Percentiles rank a stretch among this genome's conserved stretches.
Conservation (phyloP, 208 protist species). For the Phytomonas sp. region DNA sequence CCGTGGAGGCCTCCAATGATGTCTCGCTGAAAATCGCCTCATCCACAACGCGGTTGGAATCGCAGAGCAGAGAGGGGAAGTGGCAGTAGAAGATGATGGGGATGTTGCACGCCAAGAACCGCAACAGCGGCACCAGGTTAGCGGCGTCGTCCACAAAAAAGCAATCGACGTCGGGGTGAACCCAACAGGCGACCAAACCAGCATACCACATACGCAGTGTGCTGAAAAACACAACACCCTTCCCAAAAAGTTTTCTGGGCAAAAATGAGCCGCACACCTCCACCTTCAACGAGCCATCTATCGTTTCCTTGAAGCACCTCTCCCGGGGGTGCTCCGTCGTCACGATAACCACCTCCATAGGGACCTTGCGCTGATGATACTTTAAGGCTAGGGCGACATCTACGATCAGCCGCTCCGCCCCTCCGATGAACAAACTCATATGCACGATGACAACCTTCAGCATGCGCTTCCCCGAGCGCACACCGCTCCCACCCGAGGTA, state of each 20-base stretch:
- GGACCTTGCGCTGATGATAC: slow-evolving; percentile 54
- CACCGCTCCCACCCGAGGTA: no score
- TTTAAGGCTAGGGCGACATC: slow-evolving; percentile 91
- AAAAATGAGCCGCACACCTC: slow-evolving; percentile 79
- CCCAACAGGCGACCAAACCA: slow-evolving; percentile 39
- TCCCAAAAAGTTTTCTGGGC: slow-evolving; percentile 73
- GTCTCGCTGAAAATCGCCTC: slow-evolving; percentile 16
- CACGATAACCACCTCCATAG: slow-evolving; percentile 64
- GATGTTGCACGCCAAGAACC: slow-evolving; percentile 28
- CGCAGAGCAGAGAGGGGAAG: slow-evolving; percentile 94
- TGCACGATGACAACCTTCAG: slow-evolving; percentile 90
- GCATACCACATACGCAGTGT: slow-evolving; percentile 80
- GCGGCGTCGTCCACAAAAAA: slow-evolving; percentile 94
- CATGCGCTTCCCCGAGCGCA: no score
- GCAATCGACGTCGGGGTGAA: slow-evolving; percentile 43
- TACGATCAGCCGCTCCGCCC: slow-evolving; percentile 96
- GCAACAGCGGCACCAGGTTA: slow-evolving; percentile 78
- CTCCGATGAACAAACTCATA: slow-evolving; percentile 95
- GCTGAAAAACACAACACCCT: slow-evolving; percentile 79
- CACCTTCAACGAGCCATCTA: slow-evolving; percentile 86
- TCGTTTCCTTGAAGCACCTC: slow-evolving; percentile 93
- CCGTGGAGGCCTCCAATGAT: neutral
- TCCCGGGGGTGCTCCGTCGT: slow-evolving; percentile 91
- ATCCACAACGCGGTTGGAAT: slow-evolving; percentile 52
- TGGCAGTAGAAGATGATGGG: slow-evolving; percentile 98